Evolutionary conservation across 495 filamentous ascomycete species (phyloP).

Genomic region (Trichoderma gamsii): DNA sequence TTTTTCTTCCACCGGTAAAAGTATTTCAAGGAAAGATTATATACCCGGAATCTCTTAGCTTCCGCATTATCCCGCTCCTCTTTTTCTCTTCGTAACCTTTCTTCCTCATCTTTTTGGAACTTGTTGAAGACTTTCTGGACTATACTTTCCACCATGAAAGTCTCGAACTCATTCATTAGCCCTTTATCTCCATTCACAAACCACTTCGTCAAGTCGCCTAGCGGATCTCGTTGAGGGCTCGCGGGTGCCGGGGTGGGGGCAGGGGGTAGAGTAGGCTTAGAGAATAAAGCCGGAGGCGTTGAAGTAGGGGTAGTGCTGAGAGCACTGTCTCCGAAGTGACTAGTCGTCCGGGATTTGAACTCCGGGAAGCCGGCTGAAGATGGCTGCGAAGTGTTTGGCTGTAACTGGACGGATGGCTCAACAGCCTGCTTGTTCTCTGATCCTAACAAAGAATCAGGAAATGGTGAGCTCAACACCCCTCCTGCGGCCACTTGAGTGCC

Average conservation of each 20-base stretch:
- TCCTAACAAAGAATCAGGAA: background rate
- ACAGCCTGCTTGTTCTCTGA: background rate
- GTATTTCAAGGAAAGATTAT: slow-evolving; percentile 41
- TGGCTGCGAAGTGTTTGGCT: background rate
- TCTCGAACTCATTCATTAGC: slow-evolving; percentile 34
- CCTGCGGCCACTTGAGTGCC: background rate
- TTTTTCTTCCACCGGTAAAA: slow-evolving; percentile 43
- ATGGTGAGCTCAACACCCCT: background rate
- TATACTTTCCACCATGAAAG: slow-evolving; percentile 31
- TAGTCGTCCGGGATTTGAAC: background rate
- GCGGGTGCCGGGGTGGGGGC: background rate
- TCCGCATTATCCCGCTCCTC: slow-evolving; percentile 34
- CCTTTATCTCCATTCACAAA: slow-evolving; percentile 40
- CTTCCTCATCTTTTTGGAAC: slow-evolving; percentile 32
- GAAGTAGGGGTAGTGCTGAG: background rate
- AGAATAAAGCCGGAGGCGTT: background rate
- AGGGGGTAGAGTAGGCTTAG: background rate
- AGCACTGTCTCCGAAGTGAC: background rate
- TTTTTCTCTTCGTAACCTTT: slow-evolving; percentile 33
- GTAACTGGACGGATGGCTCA: background rate
- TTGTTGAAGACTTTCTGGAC: slow-evolving; percentile 27
- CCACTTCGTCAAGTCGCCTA: slow-evolving; percentile 41
- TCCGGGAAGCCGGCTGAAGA: background rate
- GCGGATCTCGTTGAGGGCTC: slow-evolving; percentile 25
- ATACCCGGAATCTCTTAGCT: slow-evolving; percentile 34